A percentile compares a stretch with the other conserved stretches of the same genome.
Evolutionary conservation across 768 basidiomycete species (phyloP).

Genomic region (Tylopilus plumbeoviolaceoides): DNA sequence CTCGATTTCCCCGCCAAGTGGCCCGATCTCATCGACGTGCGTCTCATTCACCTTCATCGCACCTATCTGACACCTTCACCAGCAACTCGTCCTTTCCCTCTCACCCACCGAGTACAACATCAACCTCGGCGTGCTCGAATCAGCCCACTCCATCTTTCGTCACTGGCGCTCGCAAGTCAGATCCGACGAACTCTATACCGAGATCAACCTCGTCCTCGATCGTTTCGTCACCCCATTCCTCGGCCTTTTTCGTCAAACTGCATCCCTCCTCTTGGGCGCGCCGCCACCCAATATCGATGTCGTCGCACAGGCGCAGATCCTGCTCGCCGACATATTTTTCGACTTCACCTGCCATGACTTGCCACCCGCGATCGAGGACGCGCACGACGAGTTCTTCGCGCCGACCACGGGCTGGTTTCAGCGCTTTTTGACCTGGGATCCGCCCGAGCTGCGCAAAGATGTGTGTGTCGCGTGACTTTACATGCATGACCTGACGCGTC

Average conservation of each 20-base stretch:
- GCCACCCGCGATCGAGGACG: slow-evolving; percentile 90
- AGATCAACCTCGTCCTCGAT: slow-evolving; percentile 86
- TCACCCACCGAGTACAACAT: slow-evolving; percentile 76
- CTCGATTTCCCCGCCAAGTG: slow-evolving; percentile 89
- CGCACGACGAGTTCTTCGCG: slow-evolving; percentile 78
- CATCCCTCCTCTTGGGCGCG: slow-evolving; percentile 44
- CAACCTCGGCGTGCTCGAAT: slow-evolving; percentile 88
- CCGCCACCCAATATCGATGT: slow-evolving; percentile 40
- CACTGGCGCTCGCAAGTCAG: slow-evolving; percentile 91
- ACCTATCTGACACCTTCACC: slow-evolving; percentile 12
- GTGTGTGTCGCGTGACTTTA: slow-evolving; percentile 33
- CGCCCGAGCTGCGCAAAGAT: slow-evolving; percentile 60
- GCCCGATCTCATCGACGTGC: slow-evolving; percentile 85
- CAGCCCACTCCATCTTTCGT: slow-evolving; percentile 93
- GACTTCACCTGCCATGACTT: slow-evolving; percentile 95
- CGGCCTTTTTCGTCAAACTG: slow-evolving; percentile 71
- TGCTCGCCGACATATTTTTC: slow-evolving; percentile 84
- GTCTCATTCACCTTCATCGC: slow-evolving; percentile 30
- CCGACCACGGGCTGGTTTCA: slow-evolving; percentile 69
- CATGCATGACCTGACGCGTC: slow-evolving; percentile 6
- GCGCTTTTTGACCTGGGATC: slow-evolving; percentile 78
- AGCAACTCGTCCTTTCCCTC: slow-evolving; percentile 89
- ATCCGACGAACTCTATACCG: slow-evolving; percentile 79
- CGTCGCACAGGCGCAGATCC: slow-evolving; percentile 69
- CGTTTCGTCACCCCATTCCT: slow-evolving; percentile 85